Base-by-base conservation (phyloP, 495 filamentous ascomycete species). In the Haplographium delicatum region DNA sequence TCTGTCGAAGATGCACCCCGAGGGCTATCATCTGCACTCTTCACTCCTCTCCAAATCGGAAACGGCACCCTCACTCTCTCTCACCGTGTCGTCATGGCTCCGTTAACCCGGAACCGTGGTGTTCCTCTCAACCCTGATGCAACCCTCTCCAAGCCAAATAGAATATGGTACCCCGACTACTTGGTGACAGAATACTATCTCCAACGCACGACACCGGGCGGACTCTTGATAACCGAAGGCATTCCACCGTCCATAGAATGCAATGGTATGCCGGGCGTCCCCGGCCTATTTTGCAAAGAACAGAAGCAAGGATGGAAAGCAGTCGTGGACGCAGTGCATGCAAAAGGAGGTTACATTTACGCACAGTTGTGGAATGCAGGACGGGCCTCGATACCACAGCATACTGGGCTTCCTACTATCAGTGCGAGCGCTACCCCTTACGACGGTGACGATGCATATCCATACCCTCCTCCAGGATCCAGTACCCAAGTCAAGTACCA, bases 51-150 rank as follows among this genome's bases (percentile, higher is more conserved):
- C 50, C 61, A 63, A 37, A 68, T 82, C 24, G 75, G 75, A 44
- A 60, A 66, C 10, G 65, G 68, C 35, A 61, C 33, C 10, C 58
- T 78, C 44, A 71, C 62, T 11, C 76, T 81, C 34, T 61, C 64
- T 26, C 76, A 82, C 60, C 75, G 76, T 30, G 60, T 81, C 35
- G 65, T 73, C 11, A 71, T 79, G 65, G 76, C 76, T 3, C 79
- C 77, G 1, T 47, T 81, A 50, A 83, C 77, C 31, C 71, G 77
- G 24, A 74, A 75, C 47, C 72, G 78, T 7, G 70, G 69, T 23
- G 67, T 65, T 25, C 68, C 52, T 15, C 38, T 50, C 22, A 44
- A 48, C 6, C 26, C 35, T 1, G 42, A 50, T 18, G 5, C 45
- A 5, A 54, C 44, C 3, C 50, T 50, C 27, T 10, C 13, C 39